Base-by-base conservation (phyloP, 2,329 filamentous ascomycete species). In the Thermothelomyces thermophilus region DNA sequence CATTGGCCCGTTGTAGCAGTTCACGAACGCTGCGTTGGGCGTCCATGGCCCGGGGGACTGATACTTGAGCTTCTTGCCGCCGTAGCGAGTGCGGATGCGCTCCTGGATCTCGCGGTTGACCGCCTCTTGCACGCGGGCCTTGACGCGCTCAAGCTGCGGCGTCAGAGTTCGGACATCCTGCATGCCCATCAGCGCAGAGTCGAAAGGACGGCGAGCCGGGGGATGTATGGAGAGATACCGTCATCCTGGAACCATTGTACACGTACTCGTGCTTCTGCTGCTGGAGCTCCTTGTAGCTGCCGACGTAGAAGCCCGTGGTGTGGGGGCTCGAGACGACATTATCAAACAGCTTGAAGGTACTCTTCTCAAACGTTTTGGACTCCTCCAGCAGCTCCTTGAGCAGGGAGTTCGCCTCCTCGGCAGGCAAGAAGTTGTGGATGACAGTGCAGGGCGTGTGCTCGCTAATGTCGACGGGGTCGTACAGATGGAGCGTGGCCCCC, bases 1-100 rank as follows among this genome's bases (percentile, higher is more conserved):
- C 10, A 82, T 74, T 0, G 82, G 84, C 0, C 90, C 90, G 59
- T 84, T 74, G 66, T 98, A 98, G 70, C 89, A 95, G 66, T 98
- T 98, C 14, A 95, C 90, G 62, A 96, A 91, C 0, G 90, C 89
- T 0, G 89, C 88, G 63, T 97, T 97, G 9, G 91, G 87, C 8
- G 73, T 72, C 90, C 91, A 97, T 0, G 75, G 68, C 0, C 77
- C 67, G 0, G 87, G 77, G 0, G 84, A 86, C 62, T 96, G 90
- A 58, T 87, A 83, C 58, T 76, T 83, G 24, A 96, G 76, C 65
- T 91, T 95, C 64, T 79, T 74, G 11, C 83, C 81, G 16, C 70
- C 71, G 0, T 93, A 88, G 48, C 76, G 76, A 3, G 78, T 74
- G 41, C 70, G 70, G 53, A 91, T 93, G 7, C 90, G 82, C 6